Evolutionary conservation across 1,139 yeast species (phyloP).

Genomic region (Lodderomyces metapsilosis): DNA sequence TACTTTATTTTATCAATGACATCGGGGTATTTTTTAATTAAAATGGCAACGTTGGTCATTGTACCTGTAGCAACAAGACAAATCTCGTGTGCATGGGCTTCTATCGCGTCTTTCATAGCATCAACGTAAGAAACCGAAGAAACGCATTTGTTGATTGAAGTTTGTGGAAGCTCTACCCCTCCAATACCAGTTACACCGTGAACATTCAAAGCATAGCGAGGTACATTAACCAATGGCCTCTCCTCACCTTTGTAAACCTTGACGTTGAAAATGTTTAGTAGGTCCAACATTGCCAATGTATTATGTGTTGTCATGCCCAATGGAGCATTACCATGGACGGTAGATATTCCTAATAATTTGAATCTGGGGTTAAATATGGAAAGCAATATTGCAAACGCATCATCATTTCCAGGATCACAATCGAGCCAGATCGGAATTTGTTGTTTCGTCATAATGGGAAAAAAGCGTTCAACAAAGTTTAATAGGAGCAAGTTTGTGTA

Average conservation of each 20-base stretch:
- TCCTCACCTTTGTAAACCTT: conserved; percentile 68
- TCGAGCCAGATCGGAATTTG: conserved; percentile 78
- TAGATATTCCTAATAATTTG: conserved; percentile 69
- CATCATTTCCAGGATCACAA: conserved; percentile 94
- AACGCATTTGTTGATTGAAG: conserved; percentile 30
- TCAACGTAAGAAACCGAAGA: conserved; percentile 48
- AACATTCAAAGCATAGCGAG: conserved; percentile 57
- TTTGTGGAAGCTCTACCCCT: conserved; percentile 61
- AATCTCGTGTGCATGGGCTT: conserved; percentile 41
- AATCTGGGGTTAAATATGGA: conserved; percentile 60
- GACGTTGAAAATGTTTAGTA: conserved; percentile 38
- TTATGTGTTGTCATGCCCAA: conserved; percentile 66
- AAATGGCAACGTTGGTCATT: conserved; percentile 62
- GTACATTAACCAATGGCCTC: conserved; percentile 51
- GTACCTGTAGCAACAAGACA: conserved; percentile 71
- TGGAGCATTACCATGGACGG: conserved; percentile 81
- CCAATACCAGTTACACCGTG: conserved; percentile 79
- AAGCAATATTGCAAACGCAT: conserved; percentile 71
- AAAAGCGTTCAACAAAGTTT: no score
- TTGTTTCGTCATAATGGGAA: conserved; percentile 8
- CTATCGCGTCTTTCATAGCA: conserved; percentile 56
- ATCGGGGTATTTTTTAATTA: conserved; percentile 54
- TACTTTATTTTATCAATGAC: conserved; percentile 43
- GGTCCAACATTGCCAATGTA: conserved; percentile 65
- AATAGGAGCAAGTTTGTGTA: no score